These are phyloP conservation scores for Beta vulgaris DNA, from an alignment of 148 eudicot genomes.

Conservation along the genomic window DNA sequence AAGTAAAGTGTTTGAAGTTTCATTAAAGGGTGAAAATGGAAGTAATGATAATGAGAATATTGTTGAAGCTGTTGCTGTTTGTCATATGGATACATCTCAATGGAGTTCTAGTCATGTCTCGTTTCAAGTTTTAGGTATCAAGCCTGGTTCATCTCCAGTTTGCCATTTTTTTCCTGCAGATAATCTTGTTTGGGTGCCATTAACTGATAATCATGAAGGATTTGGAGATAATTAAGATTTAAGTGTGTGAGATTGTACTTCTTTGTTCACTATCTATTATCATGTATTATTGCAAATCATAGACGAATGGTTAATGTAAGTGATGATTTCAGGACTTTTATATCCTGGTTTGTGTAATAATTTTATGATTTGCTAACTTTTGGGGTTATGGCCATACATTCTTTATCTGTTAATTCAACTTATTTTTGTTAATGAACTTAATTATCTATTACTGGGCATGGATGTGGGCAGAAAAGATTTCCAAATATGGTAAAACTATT, in stretches of 20 bases:
- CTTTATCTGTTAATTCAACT: too few species aligned
- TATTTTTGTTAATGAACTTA: too few species aligned
- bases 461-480: too few species aligned
- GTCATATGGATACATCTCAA: slow-evolving; percentile 48
- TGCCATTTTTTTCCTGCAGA: slow-evolving; percentile 64
- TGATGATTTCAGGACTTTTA: too few species aligned
- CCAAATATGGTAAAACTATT: too few species aligned
- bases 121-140: slow-evolving; percentile 31
- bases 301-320: too few species aligned
- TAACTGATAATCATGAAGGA: neutral
- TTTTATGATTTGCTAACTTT: too few species aligned
- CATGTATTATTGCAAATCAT: too few species aligned
- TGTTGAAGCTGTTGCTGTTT: slow-evolving; percentile 42
- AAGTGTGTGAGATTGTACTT: neutral
- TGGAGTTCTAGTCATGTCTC: slow-evolving; percentile 48
- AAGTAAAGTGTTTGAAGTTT: slow-evolving; percentile 38
- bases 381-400: too few species aligned
- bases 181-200: slow-evolving; percentile 52
- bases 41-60: neutral
- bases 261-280: too few species aligned
- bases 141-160: slow-evolving; percentile 47
- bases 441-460: too few species aligned
- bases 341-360: too few species aligned
- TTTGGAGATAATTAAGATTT: neutral
- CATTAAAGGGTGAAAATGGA: slow-evolving; percentile 30